Evolutionary conservation across 108 stramenopile species (phyloP).

Genomic region (Asterionellopsis glacialis): DNA sequence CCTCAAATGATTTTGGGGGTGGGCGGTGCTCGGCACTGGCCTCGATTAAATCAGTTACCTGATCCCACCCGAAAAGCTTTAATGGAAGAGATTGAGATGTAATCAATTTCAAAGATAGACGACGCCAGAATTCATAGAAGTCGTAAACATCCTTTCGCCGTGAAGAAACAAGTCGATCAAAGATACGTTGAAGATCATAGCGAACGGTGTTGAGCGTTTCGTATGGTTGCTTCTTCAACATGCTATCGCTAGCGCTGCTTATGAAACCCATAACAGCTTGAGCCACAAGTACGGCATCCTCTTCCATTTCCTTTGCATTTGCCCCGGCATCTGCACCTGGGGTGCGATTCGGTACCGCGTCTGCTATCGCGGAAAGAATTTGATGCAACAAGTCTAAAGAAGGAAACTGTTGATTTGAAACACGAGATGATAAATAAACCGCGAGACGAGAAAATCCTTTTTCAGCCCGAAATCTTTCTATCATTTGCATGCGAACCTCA

Average conservation of each 20-base stretch:
- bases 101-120: slow-evolving; percentile 57
- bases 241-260: slow-evolving; percentile 37
- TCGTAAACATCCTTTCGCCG: slow-evolving; percentile 39
- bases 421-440: slow-evolving; percentile 40
- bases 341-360: slow-evolving; percentile 9
- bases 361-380: slow-evolving; percentile 20
- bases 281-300: slow-evolving; percentile 40
- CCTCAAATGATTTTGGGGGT: slow-evolving; percentile 63
- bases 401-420: slow-evolving; percentile 36
- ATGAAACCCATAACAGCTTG: slow-evolving; percentile 60
- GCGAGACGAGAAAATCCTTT: slow-evolving; percentile 47
- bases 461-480: slow-evolving; percentile 45
- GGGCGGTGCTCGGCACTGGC: slow-evolving; percentile 53
- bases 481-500: slow-evolving; percentile 60
- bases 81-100: slow-evolving; percentile 70
- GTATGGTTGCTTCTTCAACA: slow-evolving; percentile 51
- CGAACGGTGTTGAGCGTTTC: slow-evolving; percentile 47
- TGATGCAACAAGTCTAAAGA: slow-evolving; percentile 26
- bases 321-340: not conserved
- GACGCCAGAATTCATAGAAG: slow-evolving; percentile 69
- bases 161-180: slow-evolving; percentile 29
- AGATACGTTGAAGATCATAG: slow-evolving; percentile 42
- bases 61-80: slow-evolving; percentile 84
- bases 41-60: slow-evolving; percentile 64
- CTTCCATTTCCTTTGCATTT: slow-evolving; percentile 28